Conservation (phyloP, 345 rosid species). For the Syzygium aqueum region DNA sequence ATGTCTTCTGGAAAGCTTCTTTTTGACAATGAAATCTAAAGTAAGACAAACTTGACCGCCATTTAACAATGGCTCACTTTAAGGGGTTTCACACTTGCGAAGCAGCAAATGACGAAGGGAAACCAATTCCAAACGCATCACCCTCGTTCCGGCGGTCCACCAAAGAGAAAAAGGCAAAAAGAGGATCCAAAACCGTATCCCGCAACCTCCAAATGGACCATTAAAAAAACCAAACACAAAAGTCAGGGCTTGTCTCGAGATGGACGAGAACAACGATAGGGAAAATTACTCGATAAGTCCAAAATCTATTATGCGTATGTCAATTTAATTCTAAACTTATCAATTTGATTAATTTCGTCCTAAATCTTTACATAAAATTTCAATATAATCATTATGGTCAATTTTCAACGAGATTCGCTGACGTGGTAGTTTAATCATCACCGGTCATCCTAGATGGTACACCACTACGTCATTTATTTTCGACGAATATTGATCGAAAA, state of each 20-base stretch:
- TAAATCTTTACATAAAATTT: neutral
- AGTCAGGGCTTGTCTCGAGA: neutral
- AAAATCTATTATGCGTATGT: too few species aligned
- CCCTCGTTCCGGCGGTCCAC: neutral
- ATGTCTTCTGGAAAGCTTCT: neutral
- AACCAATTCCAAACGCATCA: neutral
- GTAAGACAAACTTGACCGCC: neutral
- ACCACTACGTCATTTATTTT: neutral
- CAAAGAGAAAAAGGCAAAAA: neutral
- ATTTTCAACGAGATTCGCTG: fast-evolving
- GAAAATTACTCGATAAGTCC: too few species aligned
- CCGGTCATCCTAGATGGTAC: neutral
- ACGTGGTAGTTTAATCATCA: fast-evolving
- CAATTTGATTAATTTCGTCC: neutral
- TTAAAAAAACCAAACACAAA: neutral
- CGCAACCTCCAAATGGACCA: neutral
- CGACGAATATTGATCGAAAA: neutral
- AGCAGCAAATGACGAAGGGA: neutral
- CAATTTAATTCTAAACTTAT: neutral
- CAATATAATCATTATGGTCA: fast-evolving
- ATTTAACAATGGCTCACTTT: neutral
- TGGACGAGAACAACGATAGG: too few species aligned
- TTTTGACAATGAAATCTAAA: neutral
- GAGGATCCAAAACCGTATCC: neutral
- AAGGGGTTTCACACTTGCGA: neutral